These are phyloP conservation scores for Paulownia fortunei DNA, from an alignment of 257 asterid genomes.

Conservation along the genomic window DNA sequence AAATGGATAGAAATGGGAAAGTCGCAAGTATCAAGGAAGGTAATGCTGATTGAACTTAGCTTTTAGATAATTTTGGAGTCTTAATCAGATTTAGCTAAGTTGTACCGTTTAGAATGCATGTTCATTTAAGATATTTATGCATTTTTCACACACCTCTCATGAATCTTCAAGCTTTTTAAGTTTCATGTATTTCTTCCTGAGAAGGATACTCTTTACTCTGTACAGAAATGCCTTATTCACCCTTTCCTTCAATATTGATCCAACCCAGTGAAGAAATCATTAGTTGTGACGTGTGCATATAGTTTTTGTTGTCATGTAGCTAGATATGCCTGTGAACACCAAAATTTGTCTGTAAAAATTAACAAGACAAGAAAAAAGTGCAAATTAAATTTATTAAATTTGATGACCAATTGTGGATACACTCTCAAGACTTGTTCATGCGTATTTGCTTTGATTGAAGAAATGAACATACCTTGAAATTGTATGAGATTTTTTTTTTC, in stretches of 20 bases:
- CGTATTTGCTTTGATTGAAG: too few relatives aligned
- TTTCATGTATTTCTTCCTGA: not conserved
- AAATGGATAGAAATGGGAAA: slow-evolving; percentile 89
- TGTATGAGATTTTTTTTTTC: too few relatives aligned
- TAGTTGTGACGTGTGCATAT: not conserved
- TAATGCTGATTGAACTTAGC: slow-evolving; percentile 35
- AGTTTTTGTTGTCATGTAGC: not conserved
- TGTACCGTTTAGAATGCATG: not conserved
- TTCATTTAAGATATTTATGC: not conserved
- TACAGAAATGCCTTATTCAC: not conserved
- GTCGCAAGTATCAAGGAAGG: slow-evolving; percentile 80
- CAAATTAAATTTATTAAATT: too few relatives aligned
- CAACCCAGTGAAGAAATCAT: not conserved
- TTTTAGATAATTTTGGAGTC: slow-evolving; percentile 10
- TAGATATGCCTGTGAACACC: too few relatives aligned
- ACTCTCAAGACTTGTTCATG: too few relatives aligned
- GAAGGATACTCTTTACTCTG: not conserved
- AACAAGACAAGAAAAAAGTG: too few relatives aligned
- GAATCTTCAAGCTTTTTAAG: not conserved
- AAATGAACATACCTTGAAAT: too few relatives aligned
- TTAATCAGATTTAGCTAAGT: not conserved
- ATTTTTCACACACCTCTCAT: not conserved
- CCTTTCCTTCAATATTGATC: not conserved
- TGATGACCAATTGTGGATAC: too few relatives aligned
- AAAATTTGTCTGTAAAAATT: too few relatives aligned